Evolutionary conservation across 2,329 filamentous ascomycete species (phyloP).

Genomic region (Neurospora sp.): DNA sequence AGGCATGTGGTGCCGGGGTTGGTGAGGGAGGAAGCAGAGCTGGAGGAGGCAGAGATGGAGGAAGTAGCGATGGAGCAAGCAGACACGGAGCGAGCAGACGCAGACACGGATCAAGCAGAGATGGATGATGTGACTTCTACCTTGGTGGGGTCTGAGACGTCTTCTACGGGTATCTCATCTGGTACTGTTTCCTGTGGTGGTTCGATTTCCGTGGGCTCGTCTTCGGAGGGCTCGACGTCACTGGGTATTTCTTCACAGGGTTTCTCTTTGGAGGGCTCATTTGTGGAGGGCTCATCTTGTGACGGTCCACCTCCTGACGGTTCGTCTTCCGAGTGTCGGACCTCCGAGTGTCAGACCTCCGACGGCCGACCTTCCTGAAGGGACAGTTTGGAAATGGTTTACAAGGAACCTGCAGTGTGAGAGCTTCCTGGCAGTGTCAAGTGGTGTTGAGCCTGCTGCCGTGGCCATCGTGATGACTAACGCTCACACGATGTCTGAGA

Average conservation of each 20-base stretch:
- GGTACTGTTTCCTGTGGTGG: neutral
- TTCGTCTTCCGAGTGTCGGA: neutral
- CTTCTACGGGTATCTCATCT: neutral
- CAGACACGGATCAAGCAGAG: neutral
- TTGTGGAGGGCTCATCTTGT: neutral
- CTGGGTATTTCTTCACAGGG: neutral
- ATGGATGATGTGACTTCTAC: neutral
- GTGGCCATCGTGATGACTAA: neutral
- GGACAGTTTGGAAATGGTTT: neutral
- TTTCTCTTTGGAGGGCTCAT: neutral
- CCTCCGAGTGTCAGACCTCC: neutral
- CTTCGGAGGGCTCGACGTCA: neutral
- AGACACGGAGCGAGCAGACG: too few species aligned
- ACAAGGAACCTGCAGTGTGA: neutral
- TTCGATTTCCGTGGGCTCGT: neutral
- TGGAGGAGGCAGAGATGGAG: neutral
- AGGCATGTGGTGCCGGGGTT: neutral
- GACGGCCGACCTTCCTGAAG: neutral
- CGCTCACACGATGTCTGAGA: neutral
- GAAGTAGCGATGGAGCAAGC: neutral
- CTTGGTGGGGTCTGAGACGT: neutral
- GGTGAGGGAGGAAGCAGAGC: fast-evolving
- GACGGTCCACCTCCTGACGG: neutral
- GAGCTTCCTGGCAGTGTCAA: neutral
- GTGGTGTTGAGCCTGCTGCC: neutral